Evolutionary conservation across 345 rosid genomes (phyloP), one percentile per base, ranked within the genome.

Genomic region (Firmiana major): DNA sequence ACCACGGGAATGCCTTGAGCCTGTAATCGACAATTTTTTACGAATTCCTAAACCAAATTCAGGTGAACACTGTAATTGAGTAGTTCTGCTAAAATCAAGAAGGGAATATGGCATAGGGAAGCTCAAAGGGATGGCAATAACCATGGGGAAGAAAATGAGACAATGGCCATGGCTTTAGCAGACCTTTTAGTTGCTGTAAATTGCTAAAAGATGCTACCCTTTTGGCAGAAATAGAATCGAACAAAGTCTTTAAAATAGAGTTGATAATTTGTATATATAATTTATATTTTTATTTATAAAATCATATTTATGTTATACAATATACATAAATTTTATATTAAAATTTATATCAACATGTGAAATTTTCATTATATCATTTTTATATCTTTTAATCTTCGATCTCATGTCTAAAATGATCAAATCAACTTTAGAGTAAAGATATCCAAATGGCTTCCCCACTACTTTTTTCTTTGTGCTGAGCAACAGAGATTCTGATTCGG

Each of bases 401-500:
- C n/a, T n/a, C n/a, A n/a, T n/a, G n/a, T n/a, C n/a, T n/a, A n/a
- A n/a, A n/a, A n/a, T n/a, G n/a, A n/a, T n/a, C n/a, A n/a, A n/a
- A n/a, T n/a, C n/a, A n/a, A n/a, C n/a, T n/a, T n/a, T n/a, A n/a
- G n/a, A n/a, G n/a, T n/a, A n/a, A n/a, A n/a, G n/a, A n/a, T n/a
- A n/a, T n/a, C n/a, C n/a, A n/a, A n/a, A n/a, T 31, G 34, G 3
- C 34, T 31, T 3, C 34, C 34, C 34, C 34, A 31, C 34, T 1
- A 31, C 34, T 31, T 13, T 8, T 36, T 55, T 13, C 40, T 62
- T 28, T 64, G 54, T 45, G 63, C 55, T 7, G 36, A 65, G 58
- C 38, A 80, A 76, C 48, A 77, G 62, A 53, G 76, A 78, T 78
- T 78, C 76, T 70, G 70, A 81, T 75, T 70, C 73, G 7, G 42